Conservation (phyloP, 129 eudicot species). For the Escallonia herrerae region DNA sequence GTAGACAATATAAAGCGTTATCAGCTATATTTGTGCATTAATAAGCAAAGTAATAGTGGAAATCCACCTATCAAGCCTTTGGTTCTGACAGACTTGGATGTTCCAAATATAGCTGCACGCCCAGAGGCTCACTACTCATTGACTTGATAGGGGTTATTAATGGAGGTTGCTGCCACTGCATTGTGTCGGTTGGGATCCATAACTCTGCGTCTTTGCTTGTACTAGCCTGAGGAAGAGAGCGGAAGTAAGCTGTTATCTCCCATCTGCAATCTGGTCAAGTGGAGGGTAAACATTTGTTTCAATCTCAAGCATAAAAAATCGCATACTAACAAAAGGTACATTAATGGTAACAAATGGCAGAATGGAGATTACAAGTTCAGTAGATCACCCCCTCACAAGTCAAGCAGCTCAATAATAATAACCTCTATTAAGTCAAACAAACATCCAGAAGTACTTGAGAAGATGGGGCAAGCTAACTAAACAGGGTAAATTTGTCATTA, state of each 20-base stretch:
- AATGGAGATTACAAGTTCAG: too few relatives aligned
- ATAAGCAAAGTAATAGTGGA: background rate
- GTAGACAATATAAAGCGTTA: background rate
- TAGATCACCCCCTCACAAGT: background rate
- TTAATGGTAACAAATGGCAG: too few relatives aligned
- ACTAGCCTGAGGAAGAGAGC: constrained; percentile 44
- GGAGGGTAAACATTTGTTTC: too few relatives aligned
- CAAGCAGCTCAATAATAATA: background rate
- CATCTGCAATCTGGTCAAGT: constrained; percentile 62
- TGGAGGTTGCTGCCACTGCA: constrained; percentile 82
- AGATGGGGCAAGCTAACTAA: background rate
- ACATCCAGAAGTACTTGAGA: background rate
- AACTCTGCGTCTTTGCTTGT: constrained; percentile 39
- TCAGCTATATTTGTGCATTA: background rate
- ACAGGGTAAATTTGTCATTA: background rate
- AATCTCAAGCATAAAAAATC: too few relatives aligned
- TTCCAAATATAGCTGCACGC: constrained; percentile 75
- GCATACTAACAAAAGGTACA: too few relatives aligned
- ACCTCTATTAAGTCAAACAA: background rate
- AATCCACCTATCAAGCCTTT: constrained; percentile 15
- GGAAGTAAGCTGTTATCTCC: constrained; percentile 77
- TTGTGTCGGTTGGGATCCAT: constrained; percentile 68
- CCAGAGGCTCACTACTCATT: constrained; percentile 64
- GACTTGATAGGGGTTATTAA: constrained; percentile 80
- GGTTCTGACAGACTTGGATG: constrained; percentile 58